phyloP scores from a whole-genome alignment of 768 basidiomycete species.

The Mycena epipterygia region DNA sequence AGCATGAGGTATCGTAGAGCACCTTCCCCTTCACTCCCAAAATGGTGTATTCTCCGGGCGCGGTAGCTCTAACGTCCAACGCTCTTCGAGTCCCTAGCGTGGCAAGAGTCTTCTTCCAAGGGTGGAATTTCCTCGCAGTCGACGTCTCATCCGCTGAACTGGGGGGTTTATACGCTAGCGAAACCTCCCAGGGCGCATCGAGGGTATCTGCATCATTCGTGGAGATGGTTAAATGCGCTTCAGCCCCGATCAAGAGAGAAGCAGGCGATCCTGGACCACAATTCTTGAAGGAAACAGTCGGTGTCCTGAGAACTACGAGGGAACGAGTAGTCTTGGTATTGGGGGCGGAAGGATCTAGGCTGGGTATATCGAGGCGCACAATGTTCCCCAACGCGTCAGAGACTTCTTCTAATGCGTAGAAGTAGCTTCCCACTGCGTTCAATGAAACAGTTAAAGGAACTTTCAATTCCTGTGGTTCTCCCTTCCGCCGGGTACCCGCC shows the following conservation, averaged over 20 bases:
- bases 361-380: slow-evolving; percentile 56
- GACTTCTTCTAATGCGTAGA: slow-evolving; percentile 84
- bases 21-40: slow-evolving; percentile 79
- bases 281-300: slow-evolving; percentile 77
- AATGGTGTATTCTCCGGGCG: slow-evolving; percentile 86
- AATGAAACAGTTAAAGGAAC: slow-evolving; percentile 79
- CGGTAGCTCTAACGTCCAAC: slow-evolving; percentile 62
- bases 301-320: slow-evolving; percentile 78
- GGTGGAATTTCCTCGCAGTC: slow-evolving; percentile 59
- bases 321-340: slow-evolving; percentile 69
- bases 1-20: slow-evolving; percentile 15
- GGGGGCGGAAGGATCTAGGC: slow-evolving; percentile 40
- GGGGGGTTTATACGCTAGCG: slow-evolving; percentile 74
- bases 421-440: slow-evolving; percentile 73
- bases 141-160: slow-evolving; percentile 50
- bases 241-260: slow-evolving; percentile 79
- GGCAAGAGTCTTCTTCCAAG: slow-evolving; percentile 75
- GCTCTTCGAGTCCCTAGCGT: slow-evolving; percentile 60
- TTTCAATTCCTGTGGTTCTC: slow-evolving; percentile 67
- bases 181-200: slow-evolving; percentile 79
- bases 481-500: slow-evolving; percentile 32
- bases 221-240: slow-evolving; percentile 68
- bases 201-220: slow-evolving; percentile 68
- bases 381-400: slow-evolving; percentile 88
- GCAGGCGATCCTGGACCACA: slow-evolving; percentile 81